Base-by-base conservation (phyloP, 176 grass and related monocot genomes). In the Bothriochloa decipiens region DNA sequence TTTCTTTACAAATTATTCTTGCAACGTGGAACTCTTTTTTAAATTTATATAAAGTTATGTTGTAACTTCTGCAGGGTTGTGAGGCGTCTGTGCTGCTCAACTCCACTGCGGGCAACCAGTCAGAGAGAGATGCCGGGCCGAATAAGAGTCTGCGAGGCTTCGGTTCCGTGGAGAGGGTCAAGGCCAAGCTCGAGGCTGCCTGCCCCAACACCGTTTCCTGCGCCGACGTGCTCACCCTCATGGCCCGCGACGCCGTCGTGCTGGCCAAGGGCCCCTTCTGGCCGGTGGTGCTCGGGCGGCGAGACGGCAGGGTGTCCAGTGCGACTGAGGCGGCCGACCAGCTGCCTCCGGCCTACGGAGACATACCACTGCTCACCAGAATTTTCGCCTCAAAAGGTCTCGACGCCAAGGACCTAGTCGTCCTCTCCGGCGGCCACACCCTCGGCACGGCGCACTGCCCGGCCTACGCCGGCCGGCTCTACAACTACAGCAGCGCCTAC, bases 11-110 rank as follows among this genome's bases (percentile, higher is more conserved):
- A 43, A 43, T 2, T 43, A 43, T 8, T 32, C 41, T 43, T 43
- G 10, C 29, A 9, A 41, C 42, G 11, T 45, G 42, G 11, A 42
- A 9, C 39, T 1, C 39, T 40, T 8, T 40, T 4, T 40, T 11
- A 47, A 50, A 52, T 52, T 2, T 32, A 32, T 55, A 7, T 20
- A 20, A 20, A 32, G 29, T 32, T 32, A 32, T 32, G 29, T 32
- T 32, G 29, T 32, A 32, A 32, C 29, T 32, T 32, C 9, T 53
- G 27, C 80, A 93, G 91, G 94, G 94, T 6, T 93, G 94, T 27
- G 94, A 96, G 10, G 94, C 86, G 1, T 96, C 94, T 0, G 91
- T 96, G 4, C 83, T 96, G 49, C 66, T 94, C 28, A 32, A 91
- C 62, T 85, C 93, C 13, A 87, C 72, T 17, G 25, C 7, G 1